Base-by-base conservation (phyloP, 805 yeast species). In the Saccharomycopsis microspora region DNA sequence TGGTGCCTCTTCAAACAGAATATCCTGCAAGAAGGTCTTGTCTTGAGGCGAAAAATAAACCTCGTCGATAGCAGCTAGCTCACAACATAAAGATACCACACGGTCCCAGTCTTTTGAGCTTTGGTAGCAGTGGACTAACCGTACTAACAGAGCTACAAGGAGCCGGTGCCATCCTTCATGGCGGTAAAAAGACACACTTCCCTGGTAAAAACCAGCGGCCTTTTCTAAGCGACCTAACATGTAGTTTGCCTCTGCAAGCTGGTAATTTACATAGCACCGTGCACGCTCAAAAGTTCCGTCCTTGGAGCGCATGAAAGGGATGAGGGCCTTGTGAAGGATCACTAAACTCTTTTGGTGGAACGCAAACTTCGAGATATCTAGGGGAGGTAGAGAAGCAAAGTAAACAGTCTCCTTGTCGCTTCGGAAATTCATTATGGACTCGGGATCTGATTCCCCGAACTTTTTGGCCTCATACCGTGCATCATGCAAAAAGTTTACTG, bases 211-310 rank as follows among this genome's bases (percentile, higher is more conserved):
- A 47, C 67, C 67, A 31, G 68, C 57, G 0, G 80, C 71, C 58
- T 64, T 63, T 6, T 66, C 67, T 54, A 56, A 72, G 41, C 70
- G 62, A 5, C 55, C 41, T 33, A 46, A 37, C 1, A 47, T 41
- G 47, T 57, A 68, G 52, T 68, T 65, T 46, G 67, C 72, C 42
- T 78, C 78, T 1, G 74, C 87, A 5, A 80, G 58, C 52, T 72
- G 68, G 61, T 69, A 75, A 54, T 69, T 66, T 9, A 74, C 59
- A 55, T 65, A 74, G 0, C 70, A 61, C 32, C 70, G 66, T 3
- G 69, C 51, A 50, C 78, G 60, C 33, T 56, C 60, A 54, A 70
- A 67, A 51, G 51, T 60, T 48, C 42, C 42, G n/a, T 34, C 45
- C n/a, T 55, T 53, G 19, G 50, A 32, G 37, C 41, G 43, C 43